These are phyloP conservation scores for Debaryomycetaceae sp. DNA, from an alignment of 1,139 yeast genomes.

Conservation along the genomic window DNA sequence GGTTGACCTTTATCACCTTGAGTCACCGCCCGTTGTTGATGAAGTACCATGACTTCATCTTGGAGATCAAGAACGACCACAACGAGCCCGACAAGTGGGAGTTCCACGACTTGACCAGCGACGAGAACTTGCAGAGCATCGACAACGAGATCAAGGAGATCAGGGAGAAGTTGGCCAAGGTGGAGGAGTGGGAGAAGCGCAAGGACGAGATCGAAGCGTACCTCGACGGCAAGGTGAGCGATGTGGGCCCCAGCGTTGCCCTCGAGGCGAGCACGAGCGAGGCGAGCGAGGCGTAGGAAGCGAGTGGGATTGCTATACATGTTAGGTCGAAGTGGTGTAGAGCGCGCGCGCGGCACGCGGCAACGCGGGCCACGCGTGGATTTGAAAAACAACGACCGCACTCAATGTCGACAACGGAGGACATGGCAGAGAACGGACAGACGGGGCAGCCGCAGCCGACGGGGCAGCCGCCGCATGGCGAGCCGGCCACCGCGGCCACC, in stretches of 20 bases:
- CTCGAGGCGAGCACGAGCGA: too few relatives aligned
- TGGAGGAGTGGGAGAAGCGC: constrained; percentile 49
- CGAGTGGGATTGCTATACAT: neutral
- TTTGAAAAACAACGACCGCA: too few relatives aligned
- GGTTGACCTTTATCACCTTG: constrained; percentile 77
- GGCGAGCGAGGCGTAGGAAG: neutral
- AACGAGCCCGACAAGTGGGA: constrained; percentile 31
- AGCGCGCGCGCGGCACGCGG: too few relatives aligned
- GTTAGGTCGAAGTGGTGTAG: too few relatives aligned
- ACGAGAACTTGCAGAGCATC: constrained; percentile 55
- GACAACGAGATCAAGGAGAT: constrained; percentile 66
- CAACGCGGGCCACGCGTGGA: too few relatives aligned
- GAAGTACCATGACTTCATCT: constrained; percentile 75
- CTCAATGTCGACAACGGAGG: constrained; percentile 1
- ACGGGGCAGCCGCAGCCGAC: too few relatives aligned
- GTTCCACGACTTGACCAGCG: constrained; percentile 49
- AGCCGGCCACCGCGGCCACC: neutral
- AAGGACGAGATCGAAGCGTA: constrained; percentile 40
- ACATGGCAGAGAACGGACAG: too few relatives aligned
- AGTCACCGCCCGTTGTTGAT: constrained; percentile 82
- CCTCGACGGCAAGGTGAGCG: constrained; percentile 31
- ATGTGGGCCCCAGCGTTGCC: too few relatives aligned
- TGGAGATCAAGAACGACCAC: constrained; percentile 59
- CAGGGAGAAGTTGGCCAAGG: constrained; percentile 49
- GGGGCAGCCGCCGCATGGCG: neutral